A percentile compares a stretch with the other conserved stretches of the same genome.
Evolutionary conservation across 306 rosid species (phyloP).

Genomic region (apple (Malus domestica)): ASM211411v1 NC_041798.1:6090501-6091000

Average conservation of each 20-base stretch:
- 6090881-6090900: slow-evolving; percentile 3
- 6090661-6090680: not conserved
- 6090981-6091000: not conserved
- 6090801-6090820: slow-evolving; percentile 94
- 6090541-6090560: not conserved
- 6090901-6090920: not conserved
- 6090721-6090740: not conserved
- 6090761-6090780: slow-evolving; percentile 96
- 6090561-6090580: not conserved
- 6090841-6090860: slow-evolving; percentile 69
- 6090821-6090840: slow-evolving; percentile 72
- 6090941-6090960: not conserved
- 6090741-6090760: slow-evolving; percentile 21
- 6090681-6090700: not conserved
- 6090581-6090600: not conserved
- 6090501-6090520: not conserved
- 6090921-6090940: not conserved
- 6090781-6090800: slow-evolving; percentile 98
- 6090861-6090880: slow-evolving; percentile 97
- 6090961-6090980: not conserved
- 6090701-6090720: not conserved
- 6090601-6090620: not conserved
- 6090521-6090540: not conserved
- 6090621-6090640: not conserved
- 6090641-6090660: not conserved